Evolutionary conservation across 2,329 filamentous ascomycete species (phyloP), one percentile per base, ranked within the genome.

Genomic region (Penicillium sumatraense): DNA sequence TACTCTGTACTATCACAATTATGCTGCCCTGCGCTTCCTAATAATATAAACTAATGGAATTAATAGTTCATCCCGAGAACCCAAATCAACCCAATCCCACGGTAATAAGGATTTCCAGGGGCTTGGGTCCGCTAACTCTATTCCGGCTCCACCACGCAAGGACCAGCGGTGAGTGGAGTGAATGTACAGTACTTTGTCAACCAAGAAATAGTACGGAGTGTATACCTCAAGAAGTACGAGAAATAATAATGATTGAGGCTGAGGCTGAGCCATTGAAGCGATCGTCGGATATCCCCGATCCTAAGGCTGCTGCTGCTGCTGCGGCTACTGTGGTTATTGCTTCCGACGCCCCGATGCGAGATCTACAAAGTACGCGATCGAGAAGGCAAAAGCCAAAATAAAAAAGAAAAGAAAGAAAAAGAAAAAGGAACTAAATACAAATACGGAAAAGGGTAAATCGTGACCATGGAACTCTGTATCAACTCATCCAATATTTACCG

Each of bases 71-170:
- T n/a, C n/a, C n/a, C n/a, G n/a, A n/a, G n/a, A n/a, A n/a, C n/a
- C 6, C 33, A 33, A 14, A 13, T n/a, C n/a, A 7, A 20, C 9
- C 35, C 38, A 41, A 23, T 23, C 1, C 38, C 38, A 24, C 21
- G 38, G 35, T 16, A 52, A 16, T 44, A 58, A 51, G 51, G 21
- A 50, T 53, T 55, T 55, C 59, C 54, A 59, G 54, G 59, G 57
- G 47, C 35, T 59, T 59, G 59, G 59, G 27, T 49, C 51, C 47
- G 57, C 49, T 47, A 61, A 61, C 59, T 61, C 57, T 61, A 61
- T 53, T 49, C 20, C 20, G 31, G 38, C 29, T 26, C 20, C 26
- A 46, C 20, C 36, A 57, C 53, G 59, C 56, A 61, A 61, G 56
- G 59, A 57, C 51, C 58, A 61, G 42, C 24, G 53, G 31, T 38